Conservation (phyloP, 768 basidiomycete species). For the Suillus spraguei region DNA sequence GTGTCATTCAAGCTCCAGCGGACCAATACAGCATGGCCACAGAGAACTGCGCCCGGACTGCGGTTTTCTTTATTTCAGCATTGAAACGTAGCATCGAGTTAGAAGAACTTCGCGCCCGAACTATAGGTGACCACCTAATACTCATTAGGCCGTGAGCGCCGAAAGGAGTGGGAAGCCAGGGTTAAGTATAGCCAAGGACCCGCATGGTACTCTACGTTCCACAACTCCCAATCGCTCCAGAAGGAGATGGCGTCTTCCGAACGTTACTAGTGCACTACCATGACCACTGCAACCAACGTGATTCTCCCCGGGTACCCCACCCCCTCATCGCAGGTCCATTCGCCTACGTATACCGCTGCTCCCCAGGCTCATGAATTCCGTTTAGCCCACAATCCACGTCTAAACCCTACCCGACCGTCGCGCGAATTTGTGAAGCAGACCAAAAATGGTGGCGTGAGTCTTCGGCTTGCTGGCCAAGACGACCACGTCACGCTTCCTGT, state of each 20-base stretch:
- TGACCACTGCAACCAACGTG: slow-evolving; percentile 53
- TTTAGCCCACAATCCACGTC: slow-evolving; percentile 46
- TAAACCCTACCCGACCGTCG: slow-evolving; percentile 39
- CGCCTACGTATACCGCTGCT: slow-evolving; percentile 56
- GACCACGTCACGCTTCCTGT: slow-evolving; percentile 52
- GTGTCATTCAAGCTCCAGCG: background rate
- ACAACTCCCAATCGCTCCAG: slow-evolving; percentile 14
- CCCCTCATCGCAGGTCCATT: slow-evolving; percentile 38
- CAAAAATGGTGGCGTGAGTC: slow-evolving; percentile 51
- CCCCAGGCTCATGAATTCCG: slow-evolving; percentile 57
- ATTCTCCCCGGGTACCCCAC: slow-evolving; percentile 53
- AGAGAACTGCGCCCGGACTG: background rate
- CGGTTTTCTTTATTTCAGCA: background rate
- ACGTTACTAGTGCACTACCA: slow-evolving; percentile 33
- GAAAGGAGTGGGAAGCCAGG: slow-evolving; percentile 35
- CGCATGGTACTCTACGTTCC: slow-evolving; percentile 28
- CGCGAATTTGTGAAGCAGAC: slow-evolving; percentile 62
- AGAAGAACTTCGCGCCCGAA: background rate
- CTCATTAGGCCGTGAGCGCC: slow-evolving; percentile 11
- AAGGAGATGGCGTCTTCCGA: slow-evolving; percentile 1
- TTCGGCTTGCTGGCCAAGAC: slow-evolving; percentile 57
- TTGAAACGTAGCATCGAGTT: background rate
- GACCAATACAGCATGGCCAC: too few relatives aligned
- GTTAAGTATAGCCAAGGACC: slow-evolving; percentile 35
- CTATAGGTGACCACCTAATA: background rate